Evolutionary conservation across 257 asterid genomes (phyloP).

Genomic region (Przewalskia tangutica): DNA sequence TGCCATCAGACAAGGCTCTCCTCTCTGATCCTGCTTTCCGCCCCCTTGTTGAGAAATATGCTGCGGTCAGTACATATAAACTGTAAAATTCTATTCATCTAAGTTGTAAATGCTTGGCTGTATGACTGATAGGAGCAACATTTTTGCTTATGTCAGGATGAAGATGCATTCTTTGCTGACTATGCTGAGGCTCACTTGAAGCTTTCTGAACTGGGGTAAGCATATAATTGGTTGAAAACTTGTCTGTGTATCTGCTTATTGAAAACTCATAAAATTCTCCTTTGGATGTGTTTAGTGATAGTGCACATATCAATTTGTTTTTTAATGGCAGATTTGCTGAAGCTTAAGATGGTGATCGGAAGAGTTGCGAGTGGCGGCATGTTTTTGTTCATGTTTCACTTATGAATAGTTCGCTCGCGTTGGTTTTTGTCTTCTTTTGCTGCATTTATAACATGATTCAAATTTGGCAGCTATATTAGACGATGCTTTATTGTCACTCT

Average conservation of each 20-base stretch:
- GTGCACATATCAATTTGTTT: background rate
- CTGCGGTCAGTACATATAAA: constrained; percentile 29
- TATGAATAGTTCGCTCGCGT: too few species aligned
- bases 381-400: background rate
- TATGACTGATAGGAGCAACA: background rate
- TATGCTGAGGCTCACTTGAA: constrained; percentile 65
- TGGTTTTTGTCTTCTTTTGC: background rate
- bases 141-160: constrained; percentile 34
- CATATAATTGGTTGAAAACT: background rate
- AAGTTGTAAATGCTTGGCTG: constrained; percentile 8
- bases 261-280: background rate
- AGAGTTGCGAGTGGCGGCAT: background rate
- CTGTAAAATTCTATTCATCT: background rate
- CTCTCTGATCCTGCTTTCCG: constrained; percentile 57
- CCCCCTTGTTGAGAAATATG: constrained; percentile 67
- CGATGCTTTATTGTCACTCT: background rate
- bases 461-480: background rate
- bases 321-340: constrained; percentile 43
- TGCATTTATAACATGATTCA: background rate
- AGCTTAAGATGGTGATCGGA: constrained; percentile 20
- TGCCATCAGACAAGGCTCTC: constrained; percentile 74
- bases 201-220: constrained; percentile 76
- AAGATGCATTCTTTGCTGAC: constrained; percentile 75
- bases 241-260: background rate
- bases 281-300: background rate